Evolutionary conservation across 176 grass and related monocot genomes (phyloP), one percentile per base, ranked within the genome.

Genomic region (Stipa capillata): DNA sequence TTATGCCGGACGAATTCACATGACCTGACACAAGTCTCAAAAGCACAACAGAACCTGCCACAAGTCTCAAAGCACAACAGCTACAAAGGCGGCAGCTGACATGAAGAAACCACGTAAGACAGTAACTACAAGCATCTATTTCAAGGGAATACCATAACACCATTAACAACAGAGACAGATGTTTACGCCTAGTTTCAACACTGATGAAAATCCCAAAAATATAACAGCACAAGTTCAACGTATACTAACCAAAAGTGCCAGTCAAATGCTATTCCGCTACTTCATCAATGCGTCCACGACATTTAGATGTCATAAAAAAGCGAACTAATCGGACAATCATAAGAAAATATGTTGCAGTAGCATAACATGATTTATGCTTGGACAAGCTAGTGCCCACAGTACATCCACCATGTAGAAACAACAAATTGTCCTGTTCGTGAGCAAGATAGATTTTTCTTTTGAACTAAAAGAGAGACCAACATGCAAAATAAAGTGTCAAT

Each of bases 371-470:
- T 8, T 41, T 37, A 49, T 17, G 55, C 7, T 56, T 23, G 35
- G 37, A 17, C 3, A 6, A 75, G 47, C 7, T 42, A 21, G 8
- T 47, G 61, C 57, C 43, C 8, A 27, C 1, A 1, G 20, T 69
- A 76, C 27, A 45, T 37, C 7, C 25, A 76, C 25, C 71, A 76
- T 24, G 8, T n/a, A 70, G 82, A 68, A 70, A 79, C 74, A 62
- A 6, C 31, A 72, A 71, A 53, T 37, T 62, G 43, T 33, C 12
- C 42, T 42, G 65, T 63, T 72, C 11, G 2, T 48, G 4, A 29
- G 21, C 48, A 69, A 77, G 21, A 77, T 13, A 3, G 16, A 17
- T 51, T 31, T 32, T 39, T 12, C 6, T 63, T 56, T 43, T 54
- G 5, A 83, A 23, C 33, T 40, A 23, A 9, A 77, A 62, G 12